Percentiles rank a stretch among this genome's conserved stretches.
Evolutionary conservation across 2,329 filamentous ascomycete genomes (phyloP).

Genomic region (Exophiala sp.): DNA sequence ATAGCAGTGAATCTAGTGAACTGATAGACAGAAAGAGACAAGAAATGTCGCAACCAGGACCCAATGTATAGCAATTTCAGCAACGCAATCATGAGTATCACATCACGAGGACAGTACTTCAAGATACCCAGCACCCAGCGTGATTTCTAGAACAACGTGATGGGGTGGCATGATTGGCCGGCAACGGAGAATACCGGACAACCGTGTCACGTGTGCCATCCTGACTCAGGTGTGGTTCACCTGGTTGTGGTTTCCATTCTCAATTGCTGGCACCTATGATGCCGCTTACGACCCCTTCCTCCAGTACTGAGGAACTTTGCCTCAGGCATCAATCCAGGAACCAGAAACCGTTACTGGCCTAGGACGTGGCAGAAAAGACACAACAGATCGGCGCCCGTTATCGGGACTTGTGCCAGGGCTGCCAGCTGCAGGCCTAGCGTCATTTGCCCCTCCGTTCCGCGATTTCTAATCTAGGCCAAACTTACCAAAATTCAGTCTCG

Average conservation of each 20-base stretch:
- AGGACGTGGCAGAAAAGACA: not conserved
- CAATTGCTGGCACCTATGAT: no score
- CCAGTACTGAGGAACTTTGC: not conserved
- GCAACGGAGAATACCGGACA: not conserved
- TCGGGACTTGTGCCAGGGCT: not conserved
- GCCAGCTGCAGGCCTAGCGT: conserved; percentile 1
- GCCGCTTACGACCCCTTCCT: not conserved
- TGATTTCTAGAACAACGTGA: not conserved
- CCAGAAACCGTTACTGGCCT: no score
- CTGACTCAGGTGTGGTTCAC: no score
- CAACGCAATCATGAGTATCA: no score
- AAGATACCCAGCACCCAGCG: no score
- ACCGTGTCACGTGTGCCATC: no score
- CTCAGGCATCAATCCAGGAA: not conserved
- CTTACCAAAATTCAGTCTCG: not conserved
- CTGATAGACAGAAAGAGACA: no score
- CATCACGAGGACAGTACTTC: not conserved
- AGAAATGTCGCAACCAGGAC: no score
- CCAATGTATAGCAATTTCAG: no score
- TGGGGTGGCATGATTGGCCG: not conserved
- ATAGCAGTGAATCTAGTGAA: no score
- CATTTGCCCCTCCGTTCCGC: not conserved
- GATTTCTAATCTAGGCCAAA: conserved; percentile 5
- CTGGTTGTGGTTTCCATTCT: no score
- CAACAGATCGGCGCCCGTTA: not conserved